Evolutionary conservation across 2,329 filamentous ascomycete genomes (phyloP), one percentile per base, ranked within the genome.

Genomic region (Bipolaris victoriae): DNA sequence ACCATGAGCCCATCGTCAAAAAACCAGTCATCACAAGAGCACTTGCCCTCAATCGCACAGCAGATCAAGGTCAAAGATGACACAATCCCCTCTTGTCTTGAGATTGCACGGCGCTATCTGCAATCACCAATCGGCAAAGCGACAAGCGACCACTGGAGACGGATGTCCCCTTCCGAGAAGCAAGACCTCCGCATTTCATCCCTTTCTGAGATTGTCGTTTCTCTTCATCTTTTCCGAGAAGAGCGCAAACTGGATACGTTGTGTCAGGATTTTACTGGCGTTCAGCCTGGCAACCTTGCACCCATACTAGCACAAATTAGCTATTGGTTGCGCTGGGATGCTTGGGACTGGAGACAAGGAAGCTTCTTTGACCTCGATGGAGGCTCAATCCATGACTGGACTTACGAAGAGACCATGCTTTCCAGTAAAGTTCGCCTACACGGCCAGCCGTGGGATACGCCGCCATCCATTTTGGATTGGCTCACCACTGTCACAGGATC

Each of bases 191-290:
- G 73, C 15, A 82, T 69, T 78, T 87, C 52, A 82, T 90, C 33
- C 79, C 89, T 71, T 85, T 90, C 68, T 82, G 90, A 49, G 24
- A 84, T 94, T 36, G 80, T 96, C 62, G 80, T 88, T 37, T 89
- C 86, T 0, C 80, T 99, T 11, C 95, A 99, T 77, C 81, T 98
- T 3, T 80, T 96, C n/a, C 84, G 90, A 0, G 94, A 99, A 74
- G 95, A 99, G 73, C 84, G 90, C 61, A 98, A 96, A 71, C 83
- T 99, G 1, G 86, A 91, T 59, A 84, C 88, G 3, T 78, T 81
- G 52, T 80, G 81, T 43, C 77, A 78, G n/a, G 81, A 84, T 60
- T 73, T 77, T n/a, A 76, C 80, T 10, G 76, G 71, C 46, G 75
- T 74, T 18, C 77, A 81, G 40, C 66, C 77, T 20, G 77, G 80